Evolutionary conservation across 441 rosid species (phyloP).

Genomic region (Adansonia gregorii): DNA sequence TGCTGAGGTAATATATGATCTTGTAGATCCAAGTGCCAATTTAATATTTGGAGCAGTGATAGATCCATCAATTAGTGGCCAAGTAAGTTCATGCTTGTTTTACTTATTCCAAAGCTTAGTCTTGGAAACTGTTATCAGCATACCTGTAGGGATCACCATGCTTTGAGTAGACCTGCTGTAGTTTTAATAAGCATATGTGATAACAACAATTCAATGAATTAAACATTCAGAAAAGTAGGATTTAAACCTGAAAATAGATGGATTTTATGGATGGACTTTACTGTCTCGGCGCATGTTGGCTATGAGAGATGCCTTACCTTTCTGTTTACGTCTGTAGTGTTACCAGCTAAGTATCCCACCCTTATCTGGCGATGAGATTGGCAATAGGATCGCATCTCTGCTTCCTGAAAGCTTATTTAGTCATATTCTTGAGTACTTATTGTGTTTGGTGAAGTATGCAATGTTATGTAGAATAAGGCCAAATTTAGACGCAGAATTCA

Average conservation of each 20-base stretch:
- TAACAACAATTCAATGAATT: conserved; percentile 7
- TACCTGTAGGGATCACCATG: neutral
- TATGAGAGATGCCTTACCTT: conserved; percentile 1
- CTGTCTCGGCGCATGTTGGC: neutral
- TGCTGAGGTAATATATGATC: conserved; percentile 94
- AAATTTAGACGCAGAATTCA: neutral
- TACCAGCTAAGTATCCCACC: neutral
- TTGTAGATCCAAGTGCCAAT: conserved; percentile 96
- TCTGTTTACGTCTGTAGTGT: neutral
- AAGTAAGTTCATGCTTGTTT: conserved; percentile 52
- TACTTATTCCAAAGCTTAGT: neutral
- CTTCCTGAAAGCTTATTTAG: neutral
- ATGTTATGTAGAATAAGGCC: neutral
- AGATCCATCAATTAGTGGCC: conserved; percentile 88
- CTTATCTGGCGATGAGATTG: neutral
- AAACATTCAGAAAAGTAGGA: neutral
- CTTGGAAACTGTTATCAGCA: neutral
- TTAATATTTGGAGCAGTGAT: conserved; percentile 93
- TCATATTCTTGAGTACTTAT: neutral
- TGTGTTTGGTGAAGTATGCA: neutral
- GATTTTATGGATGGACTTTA: conserved; percentile 7
- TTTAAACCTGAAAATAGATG: conserved; percentile 1
- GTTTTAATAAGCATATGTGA: neutral
- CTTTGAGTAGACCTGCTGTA: neutral
- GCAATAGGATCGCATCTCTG: conserved; percentile 3